phyloP scores from a whole-genome alignment of 345 rosid species.

The Citrus trifoliata region DNA sequence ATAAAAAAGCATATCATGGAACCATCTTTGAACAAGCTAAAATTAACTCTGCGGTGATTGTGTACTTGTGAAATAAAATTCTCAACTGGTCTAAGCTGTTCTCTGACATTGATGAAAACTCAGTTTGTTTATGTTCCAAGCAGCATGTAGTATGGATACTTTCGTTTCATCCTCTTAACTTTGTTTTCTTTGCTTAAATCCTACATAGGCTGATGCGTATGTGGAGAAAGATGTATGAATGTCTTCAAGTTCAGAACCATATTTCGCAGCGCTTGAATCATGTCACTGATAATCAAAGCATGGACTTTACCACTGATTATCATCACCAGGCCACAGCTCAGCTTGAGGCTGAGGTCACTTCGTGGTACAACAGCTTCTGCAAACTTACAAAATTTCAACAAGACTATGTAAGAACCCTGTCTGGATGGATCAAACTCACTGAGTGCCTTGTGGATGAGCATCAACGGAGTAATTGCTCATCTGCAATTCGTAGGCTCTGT shows the following conservation, averaged over 20 bases:
- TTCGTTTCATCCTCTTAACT: conserved; percentile 4
- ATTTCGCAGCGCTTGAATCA: conserved; percentile 68
- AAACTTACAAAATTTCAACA: conserved; percentile 54
- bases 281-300: conserved; percentile 40
- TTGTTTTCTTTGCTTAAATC: conserved; percentile 1
- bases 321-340: conserved; percentile 75
- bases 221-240: conserved; percentile 81
- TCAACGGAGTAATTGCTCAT: conserved; percentile 42
- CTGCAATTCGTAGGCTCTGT: conserved; percentile 56
- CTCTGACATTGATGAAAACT: not conserved
- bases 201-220: conserved; percentile 51
- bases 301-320: conserved; percentile 57
- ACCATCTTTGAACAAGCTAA: not conserved
- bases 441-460: conserved; percentile 47
- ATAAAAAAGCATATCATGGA: not conserved
- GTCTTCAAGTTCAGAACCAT: conserved; percentile 71
- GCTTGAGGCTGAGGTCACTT: conserved; percentile 67
- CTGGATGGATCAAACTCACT: conserved; percentile 63
- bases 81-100: not conserved
- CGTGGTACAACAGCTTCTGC: conserved; percentile 81
- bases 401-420: conserved; percentile 66
- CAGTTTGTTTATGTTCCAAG: not conserved
- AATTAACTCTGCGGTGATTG: not conserved
- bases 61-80: not conserved
- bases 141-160: not conserved